Percentiles rank a stretch among this genome's conserved stretches.
Conservation (phyloP, 345 rosid genomes). For the Lepidium aucheri region DNA sequence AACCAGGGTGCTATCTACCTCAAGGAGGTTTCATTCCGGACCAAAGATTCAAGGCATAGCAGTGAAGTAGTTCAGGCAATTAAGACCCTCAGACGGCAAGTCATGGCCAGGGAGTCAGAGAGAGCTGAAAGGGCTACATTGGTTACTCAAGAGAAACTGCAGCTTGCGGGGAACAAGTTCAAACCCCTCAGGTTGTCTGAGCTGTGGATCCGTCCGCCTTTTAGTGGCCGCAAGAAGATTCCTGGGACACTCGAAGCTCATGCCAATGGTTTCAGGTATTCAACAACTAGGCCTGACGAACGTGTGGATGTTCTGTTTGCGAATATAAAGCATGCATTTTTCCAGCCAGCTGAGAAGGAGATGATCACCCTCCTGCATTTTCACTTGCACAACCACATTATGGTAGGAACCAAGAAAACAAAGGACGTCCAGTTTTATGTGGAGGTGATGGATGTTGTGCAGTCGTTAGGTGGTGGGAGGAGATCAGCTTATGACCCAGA, state of each 20-base stretch:
- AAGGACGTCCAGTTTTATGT: conserved; percentile 90
- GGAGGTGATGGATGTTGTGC: conserved; percentile 92
- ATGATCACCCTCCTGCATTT: conserved; percentile 85
- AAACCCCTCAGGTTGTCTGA: conserved; percentile 78
- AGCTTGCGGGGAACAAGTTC: conserved; percentile 71
- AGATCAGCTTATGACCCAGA: conserved; percentile 95
- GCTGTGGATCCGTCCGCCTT: conserved; percentile 82
- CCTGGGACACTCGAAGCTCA: conserved; percentile 88
- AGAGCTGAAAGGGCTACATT: conserved; percentile 89
- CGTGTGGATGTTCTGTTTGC: conserved; percentile 79
- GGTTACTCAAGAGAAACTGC: conserved; percentile 85
- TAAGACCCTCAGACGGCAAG: conserved; percentile 73
- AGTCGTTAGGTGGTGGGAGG: conserved; percentile 82
- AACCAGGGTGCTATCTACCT: conserved; percentile 66
- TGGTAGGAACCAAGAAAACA: conserved; percentile 92
- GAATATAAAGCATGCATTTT: conserved; percentile 83
- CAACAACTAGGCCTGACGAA: conserved; percentile 73
- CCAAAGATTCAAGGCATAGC: conserved; percentile 87
- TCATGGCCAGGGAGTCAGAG: conserved; percentile 79
- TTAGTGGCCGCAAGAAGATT: conserved; percentile 85
- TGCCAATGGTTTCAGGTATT: conserved; percentile 71
- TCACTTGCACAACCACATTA: conserved; percentile 87
- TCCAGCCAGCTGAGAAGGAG: conserved; percentile 95
- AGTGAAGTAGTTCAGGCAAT: conserved; percentile 80
- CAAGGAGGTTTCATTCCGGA: conserved; percentile 81